Conservation (phyloP, 495 filamentous ascomycete genomes). For the Daldinia loculata region DNA sequence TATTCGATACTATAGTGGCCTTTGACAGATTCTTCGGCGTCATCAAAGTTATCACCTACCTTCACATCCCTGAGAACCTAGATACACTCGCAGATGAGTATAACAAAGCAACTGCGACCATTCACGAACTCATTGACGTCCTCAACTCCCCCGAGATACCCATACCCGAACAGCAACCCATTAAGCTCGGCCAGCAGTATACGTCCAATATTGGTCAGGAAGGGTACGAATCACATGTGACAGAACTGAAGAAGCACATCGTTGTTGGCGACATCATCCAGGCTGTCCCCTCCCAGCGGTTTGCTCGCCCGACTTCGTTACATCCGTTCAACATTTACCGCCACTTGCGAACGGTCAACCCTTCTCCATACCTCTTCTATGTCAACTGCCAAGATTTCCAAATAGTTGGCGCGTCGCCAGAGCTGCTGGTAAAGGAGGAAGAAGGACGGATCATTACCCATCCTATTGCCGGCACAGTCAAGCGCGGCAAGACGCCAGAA, state of each 20-base stretch:
- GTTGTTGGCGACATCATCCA: constrained; percentile 94
- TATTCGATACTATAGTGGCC: constrained; percentile 93
- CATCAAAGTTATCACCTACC: constrained; percentile 91
- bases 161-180: constrained; percentile 77
- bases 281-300: constrained; percentile 91
- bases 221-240: constrained; percentile 90
- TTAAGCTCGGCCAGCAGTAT: constrained; percentile 76
- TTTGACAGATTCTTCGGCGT: constrained; percentile 94
- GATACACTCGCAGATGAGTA: constrained; percentile 62
- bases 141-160: constrained; percentile 77
- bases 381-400: constrained; percentile 90
- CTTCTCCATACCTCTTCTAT: constrained; percentile 96
- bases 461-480: constrained; percentile 95
- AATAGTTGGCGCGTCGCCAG: constrained; percentile 92
- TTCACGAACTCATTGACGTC: constrained; percentile 71
- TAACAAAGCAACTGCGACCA: constrained; percentile 65
- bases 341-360: constrained; percentile 92
- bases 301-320: constrained; percentile 85
- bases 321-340: constrained; percentile 99
- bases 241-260: constrained; percentile 84
- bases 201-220: constrained; percentile 90
- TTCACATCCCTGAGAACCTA: constrained; percentile 68
- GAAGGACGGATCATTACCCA: constrained; percentile 91
- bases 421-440: constrained; percentile 91
- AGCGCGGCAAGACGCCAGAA: constrained; percentile 78